Conservation (phyloP, 2,329 filamentous ascomycete genomes). For the Rhexocercosporidium sp. region DNA sequence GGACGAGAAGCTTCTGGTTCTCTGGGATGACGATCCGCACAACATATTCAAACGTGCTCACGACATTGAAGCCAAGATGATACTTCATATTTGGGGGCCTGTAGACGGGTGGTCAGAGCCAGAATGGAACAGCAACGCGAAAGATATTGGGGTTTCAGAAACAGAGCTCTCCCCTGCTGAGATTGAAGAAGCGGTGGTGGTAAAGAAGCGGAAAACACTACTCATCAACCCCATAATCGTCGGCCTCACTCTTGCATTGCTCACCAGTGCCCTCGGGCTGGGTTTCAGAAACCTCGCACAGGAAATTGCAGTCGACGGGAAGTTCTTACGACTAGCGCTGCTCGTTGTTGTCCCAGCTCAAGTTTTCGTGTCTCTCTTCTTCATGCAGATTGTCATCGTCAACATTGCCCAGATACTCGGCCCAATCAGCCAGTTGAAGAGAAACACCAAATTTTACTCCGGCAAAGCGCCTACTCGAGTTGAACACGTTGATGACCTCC, state of each 20-base stretch:
- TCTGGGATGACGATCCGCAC: slow-evolving; percentile 68
- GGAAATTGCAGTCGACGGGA: slow-evolving; percentile 58
- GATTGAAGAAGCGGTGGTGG: slow-evolving; percentile 37
- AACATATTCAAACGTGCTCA: slow-evolving; percentile 57
- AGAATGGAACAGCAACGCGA: background rate
- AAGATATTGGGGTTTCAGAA: slow-evolving; percentile 18
- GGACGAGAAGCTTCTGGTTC: slow-evolving; percentile 61
- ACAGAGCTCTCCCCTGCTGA: slow-evolving; percentile 41
- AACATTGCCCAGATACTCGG: slow-evolving; percentile 57
- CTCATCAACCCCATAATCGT: slow-evolving; percentile 61
- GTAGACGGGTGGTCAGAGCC: background rate
- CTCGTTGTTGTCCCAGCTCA: slow-evolving; percentile 57
- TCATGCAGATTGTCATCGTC: slow-evolving; percentile 56
- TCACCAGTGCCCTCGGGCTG: slow-evolving; percentile 57
- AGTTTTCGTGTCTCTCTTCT: slow-evolving; percentile 59
- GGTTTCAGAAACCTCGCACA: slow-evolving; percentile 61
- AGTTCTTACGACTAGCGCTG: slow-evolving; percentile 60
- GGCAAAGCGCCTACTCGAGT: slow-evolving; percentile 45
- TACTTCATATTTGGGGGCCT: slow-evolving; percentile 61
- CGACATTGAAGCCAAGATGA: slow-evolving; percentile 57
- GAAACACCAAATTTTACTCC: slow-evolving; percentile 50
- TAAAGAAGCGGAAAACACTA: slow-evolving; percentile 54
- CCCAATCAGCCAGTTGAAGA: slow-evolving; percentile 51
- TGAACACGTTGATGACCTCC: slow-evolving; percentile 48
- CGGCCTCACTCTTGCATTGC: slow-evolving; percentile 56